Evolutionary conservation across 208 protist genomes (phyloP).

Genomic region (Tritrichomonas foetus): DNA sequence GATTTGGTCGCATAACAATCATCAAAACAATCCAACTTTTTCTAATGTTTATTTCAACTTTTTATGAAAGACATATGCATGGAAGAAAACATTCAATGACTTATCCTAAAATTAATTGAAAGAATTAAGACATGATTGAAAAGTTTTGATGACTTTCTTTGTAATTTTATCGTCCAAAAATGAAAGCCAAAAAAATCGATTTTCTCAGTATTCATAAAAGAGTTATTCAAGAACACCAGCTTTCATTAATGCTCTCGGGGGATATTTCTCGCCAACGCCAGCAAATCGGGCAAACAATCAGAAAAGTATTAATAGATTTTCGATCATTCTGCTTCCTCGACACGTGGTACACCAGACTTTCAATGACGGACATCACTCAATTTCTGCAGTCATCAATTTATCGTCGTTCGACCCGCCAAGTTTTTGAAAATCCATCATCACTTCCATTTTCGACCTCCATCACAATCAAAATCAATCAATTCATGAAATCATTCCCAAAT

Average conservation of each 20-base stretch:
- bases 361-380: not conserved
- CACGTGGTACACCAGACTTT: not conserved
- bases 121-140: too few relatives aligned
- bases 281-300: not conserved
- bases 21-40: too few relatives aligned
- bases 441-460: not conserved
- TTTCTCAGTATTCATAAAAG: not conserved
- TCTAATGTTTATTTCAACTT: too few relatives aligned
- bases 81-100: too few relatives aligned
- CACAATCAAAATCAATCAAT: conserved; percentile 3
- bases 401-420: not conserved
- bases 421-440: not conserved
- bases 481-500: not conserved
- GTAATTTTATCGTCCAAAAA: too few relatives aligned
- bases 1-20: too few relatives aligned
- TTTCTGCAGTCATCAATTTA: conserved; percentile 2
- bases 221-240: conserved; percentile 25
- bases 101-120: too few relatives aligned
- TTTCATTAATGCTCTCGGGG: not conserved
- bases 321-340: not conserved
- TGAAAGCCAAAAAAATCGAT: too few relatives aligned
- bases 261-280: not conserved
- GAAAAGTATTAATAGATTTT: not conserved
- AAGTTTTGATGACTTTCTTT: too few relatives aligned
- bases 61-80: too few relatives aligned